Base-by-base conservation (phyloP, 2,329 filamentous ascomycete species). In the Aureobasidium sp. region DNA sequence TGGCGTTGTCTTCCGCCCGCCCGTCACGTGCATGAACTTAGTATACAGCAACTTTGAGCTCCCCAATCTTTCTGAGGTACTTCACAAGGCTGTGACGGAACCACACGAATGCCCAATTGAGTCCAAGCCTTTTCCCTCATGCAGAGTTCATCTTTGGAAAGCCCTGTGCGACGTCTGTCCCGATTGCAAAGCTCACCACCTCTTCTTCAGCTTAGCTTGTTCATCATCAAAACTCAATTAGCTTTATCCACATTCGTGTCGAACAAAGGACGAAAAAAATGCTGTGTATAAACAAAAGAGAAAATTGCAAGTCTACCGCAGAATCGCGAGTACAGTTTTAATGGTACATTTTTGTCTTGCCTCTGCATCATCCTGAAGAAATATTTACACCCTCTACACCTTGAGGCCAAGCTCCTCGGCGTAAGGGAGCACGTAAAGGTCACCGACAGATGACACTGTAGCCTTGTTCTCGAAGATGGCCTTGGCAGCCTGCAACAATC, bases 391-490 rank as follows among this genome's bases (percentile, higher is more conserved):
- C 76, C 87, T 85, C 84, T 95, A 99, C 84, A 96, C 91, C 76
- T 87, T 90, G 74, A 99, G 84, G 70, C 93, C 95, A 75, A 99
- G 82, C 74, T 99, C 94, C 78, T 92, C 90, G 67, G 91, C 94
- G 74, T 88, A 99, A 62, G 94, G 94, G 73, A 99, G 85, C 71
- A 88, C 83, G 77, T 90, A 88, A 70, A 99, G 83, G 75, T 99
- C 94, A 76, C 94, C 94, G 65, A 97, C 91, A 63, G 90, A 83
- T 65, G 91, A 88, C 66, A 97, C 89, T 59, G 90, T 88, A 57
- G 93, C 92, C 83, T 92, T 97, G 77, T 85, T 86, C 68, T 92
- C 88, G 67, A 97, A 81, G 69, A 97, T 83, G 73, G 87, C 81
- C 82, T 96, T 95, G 72, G 92, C 92, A 72, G 88, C 85, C 92